These are phyloP conservation scores for Eutrema yunnanense DNA, from an alignment of 345 rosid species.

Conservation along the genomic window DNA sequence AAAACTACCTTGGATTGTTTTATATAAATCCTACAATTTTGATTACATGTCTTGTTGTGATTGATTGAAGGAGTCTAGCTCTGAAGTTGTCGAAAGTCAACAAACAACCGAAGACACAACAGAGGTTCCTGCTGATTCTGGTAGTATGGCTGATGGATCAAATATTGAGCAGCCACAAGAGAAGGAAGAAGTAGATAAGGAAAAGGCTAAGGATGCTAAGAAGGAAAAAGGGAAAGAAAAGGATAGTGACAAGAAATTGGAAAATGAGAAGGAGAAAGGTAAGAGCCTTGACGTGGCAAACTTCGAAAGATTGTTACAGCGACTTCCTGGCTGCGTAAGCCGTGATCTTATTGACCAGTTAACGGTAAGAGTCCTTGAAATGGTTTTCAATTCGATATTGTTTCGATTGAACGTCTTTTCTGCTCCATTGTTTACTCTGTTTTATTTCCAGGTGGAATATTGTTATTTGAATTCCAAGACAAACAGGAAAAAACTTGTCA, in stretches of 20 bases:
- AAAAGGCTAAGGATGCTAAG: slow-evolving; percentile 55
- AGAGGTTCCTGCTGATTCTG: slow-evolving; percentile 57
- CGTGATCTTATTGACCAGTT: slow-evolving; percentile 98
- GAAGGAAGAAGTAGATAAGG: slow-evolving; percentile 74
- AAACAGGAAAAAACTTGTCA: slow-evolving; percentile 88
- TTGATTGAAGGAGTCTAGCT: slow-evolving; percentile 48
- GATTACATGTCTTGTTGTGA: slow-evolving; percentile 10
- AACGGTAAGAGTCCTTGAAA: slow-evolving; percentile 52
- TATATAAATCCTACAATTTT: background rate
- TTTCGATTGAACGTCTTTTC: background rate
- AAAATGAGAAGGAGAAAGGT: slow-evolving; percentile 80
- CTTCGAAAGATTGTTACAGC: slow-evolving; percentile 86
- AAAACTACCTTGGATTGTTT: background rate
- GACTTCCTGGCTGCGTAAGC: slow-evolving; percentile 94
- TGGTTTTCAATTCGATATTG: background rate
- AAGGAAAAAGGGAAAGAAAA: slow-evolving; percentile 85
- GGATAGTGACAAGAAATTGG: slow-evolving; percentile 70
- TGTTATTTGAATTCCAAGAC: slow-evolving; percentile 95
- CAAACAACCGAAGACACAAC: slow-evolving; percentile 42
- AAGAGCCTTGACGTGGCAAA: slow-evolving; percentile 85
- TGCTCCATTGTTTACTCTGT: background rate
- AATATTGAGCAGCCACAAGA: slow-evolving; percentile 64
- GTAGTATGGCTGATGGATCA: slow-evolving; percentile 52
- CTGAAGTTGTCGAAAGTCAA: slow-evolving; percentile 66
- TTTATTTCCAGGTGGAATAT: slow-evolving; percentile 77